These are phyloP conservation scores for Elsinoe necatrix DNA, from an alignment of 2,329 filamentous ascomycete species.

Conservation along the genomic window DNA sequence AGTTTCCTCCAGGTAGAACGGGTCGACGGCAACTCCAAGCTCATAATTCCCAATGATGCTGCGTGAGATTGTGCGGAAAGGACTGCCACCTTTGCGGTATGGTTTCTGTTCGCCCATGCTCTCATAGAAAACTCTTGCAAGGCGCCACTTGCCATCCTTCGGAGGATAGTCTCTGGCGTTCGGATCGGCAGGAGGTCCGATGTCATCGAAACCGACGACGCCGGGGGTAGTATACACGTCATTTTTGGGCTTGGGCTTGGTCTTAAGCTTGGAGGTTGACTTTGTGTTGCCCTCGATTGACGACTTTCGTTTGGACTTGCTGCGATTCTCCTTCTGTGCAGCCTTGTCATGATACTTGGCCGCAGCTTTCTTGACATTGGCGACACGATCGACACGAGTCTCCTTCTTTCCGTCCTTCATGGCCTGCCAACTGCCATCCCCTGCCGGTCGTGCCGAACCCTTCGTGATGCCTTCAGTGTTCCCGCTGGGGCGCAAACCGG, in stretches of 20 bases:
- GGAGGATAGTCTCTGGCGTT: background rate
- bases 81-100: background rate
- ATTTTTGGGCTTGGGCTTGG: background rate
- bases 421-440: background rate
- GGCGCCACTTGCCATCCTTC: background rate
- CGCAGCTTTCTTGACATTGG: background rate
- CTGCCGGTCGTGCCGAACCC: too few relatives aligned
- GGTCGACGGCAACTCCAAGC: background rate
- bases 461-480: too few relatives aligned
- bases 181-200: background rate
- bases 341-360: background rate
- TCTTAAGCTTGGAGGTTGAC: background rate
- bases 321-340: background rate
- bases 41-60: background rate
- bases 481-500: too few relatives aligned
- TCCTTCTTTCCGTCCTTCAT: background rate
- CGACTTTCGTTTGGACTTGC: background rate
- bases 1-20: background rate
- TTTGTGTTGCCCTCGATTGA: background rate
- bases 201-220: background rate
- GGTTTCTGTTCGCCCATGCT: background rate
- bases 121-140: background rate
- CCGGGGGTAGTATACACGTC: background rate
- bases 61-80: background rate
- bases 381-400: background rate